These are phyloP conservation scores for Cyanodermella asteris DNA, from an alignment of 2,329 filamentous ascomycete species.

Conservation along the genomic window DNA sequence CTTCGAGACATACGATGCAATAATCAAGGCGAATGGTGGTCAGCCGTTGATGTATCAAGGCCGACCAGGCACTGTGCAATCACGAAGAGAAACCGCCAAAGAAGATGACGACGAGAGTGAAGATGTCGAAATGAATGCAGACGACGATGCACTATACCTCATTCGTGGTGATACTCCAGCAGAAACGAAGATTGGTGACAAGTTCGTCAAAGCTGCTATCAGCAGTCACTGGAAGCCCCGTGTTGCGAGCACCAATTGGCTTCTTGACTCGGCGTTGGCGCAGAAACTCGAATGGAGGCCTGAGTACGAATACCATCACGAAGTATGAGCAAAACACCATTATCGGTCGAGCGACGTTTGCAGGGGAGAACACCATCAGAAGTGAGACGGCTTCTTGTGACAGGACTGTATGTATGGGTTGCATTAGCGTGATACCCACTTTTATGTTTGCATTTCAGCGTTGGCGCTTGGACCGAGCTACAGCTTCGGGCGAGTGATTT, in stretches of 20 bases:
- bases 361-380: no score
- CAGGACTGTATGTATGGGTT: no score
- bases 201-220: slow-evolving; percentile 58
- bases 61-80: slow-evolving; percentile 47
- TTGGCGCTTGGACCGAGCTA: no score
- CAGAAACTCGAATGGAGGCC: slow-evolving; percentile 53
- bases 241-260: slow-evolving; percentile 72
- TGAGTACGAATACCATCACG: slow-evolving; percentile 36
- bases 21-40: slow-evolving; percentile 75
- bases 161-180: slow-evolving; percentile 45
- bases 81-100: slow-evolving; percentile 19
- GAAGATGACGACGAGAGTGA: slow-evolving; percentile 36
- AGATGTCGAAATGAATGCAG: no score
- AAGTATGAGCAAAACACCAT: no score
- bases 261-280: slow-evolving; percentile 72
- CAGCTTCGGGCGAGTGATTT: no score
- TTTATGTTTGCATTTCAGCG: no score
- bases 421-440: no score
- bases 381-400: no score
- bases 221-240: slow-evolving; percentile 59
- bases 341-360: no score
- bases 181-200: slow-evolving; percentile 56
- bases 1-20: slow-evolving; percentile 62
- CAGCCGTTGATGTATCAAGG: slow-evolving; percentile 57
- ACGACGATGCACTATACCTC: no score